A percentile compares a stretch with the other conserved stretches of the same genome.
These are phyloP conservation scores for Furcasterigmium furcatum DNA, from an alignment of 2,329 filamentous ascomycete species.

Conservation along the genomic window DNA sequence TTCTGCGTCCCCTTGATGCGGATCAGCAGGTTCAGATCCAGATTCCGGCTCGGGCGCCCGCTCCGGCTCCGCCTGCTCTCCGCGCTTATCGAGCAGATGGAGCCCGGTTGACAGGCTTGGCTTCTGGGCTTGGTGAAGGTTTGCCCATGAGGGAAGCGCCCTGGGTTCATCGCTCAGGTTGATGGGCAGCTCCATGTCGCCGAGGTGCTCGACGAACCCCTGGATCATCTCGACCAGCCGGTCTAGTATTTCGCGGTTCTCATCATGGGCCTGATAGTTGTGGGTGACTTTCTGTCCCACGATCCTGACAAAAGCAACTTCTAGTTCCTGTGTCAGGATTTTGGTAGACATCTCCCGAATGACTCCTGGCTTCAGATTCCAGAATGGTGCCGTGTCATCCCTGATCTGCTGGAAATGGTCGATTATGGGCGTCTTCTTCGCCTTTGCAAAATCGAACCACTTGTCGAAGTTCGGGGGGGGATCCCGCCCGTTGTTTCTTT, in stretches of 20 bases:
- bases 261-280: conserved; percentile 26
- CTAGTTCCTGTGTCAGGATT: conserved; percentile 32
- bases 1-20: conserved; percentile 2
- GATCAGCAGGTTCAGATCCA: no score
- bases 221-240: conserved; percentile 64
- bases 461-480: conserved; percentile 80
- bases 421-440: conserved; percentile 66
- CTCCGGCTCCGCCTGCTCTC: conserved; percentile 2
- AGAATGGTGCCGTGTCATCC: conserved; percentile 72
- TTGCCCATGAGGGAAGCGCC: conserved; percentile 67
- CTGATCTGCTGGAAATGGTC: conserved; percentile 82
- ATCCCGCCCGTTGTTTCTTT: conserved; percentile 57
- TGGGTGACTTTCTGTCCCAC: conserved; percentile 57
- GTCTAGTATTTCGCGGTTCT: conserved; percentile 32
- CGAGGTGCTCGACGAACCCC: conserved; percentile 68
- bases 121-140: conserved; percentile 29
- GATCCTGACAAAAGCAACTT: conserved; percentile 52
- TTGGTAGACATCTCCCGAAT: conserved; percentile 57
- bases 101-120: background rate
- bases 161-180: conserved; percentile 76
- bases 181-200: conserved; percentile 81
- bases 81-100: conserved; percentile 5
- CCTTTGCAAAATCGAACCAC: conserved; percentile 77
- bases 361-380: conserved; percentile 65
- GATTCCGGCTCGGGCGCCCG: conserved; percentile 2